Base-by-base conservation (phyloP, 2,329 filamentous ascomycete genomes). In the Fusarium beomiforme region DNA sequence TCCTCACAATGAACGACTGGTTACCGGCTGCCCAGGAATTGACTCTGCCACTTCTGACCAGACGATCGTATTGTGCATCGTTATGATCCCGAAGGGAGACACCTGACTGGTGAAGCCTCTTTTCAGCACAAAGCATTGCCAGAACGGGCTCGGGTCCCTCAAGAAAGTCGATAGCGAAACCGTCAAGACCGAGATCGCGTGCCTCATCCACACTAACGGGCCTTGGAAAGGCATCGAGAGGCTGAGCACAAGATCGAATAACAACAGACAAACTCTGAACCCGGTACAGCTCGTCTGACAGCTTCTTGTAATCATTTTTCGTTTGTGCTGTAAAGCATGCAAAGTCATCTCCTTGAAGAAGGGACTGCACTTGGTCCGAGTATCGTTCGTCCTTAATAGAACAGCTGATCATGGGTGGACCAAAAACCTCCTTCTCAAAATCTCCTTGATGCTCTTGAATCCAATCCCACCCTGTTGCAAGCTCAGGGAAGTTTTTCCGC, bases 71-170 rank as follows among this genome's bases (percentile, higher is more conserved):
- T 73, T 94, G 90, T 41, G 87, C 84, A 34, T 93, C 88, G 5
- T 80, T 88, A 36, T 95, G 89, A 13, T 93, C 89, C 8, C 79
- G 79, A 17, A 90, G 82, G 19, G 88, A 85, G 46, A 95, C 87
- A 1, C 89, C 93, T 9, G 91, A 91, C 29, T 84, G 83, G 74
- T 97, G 90, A 10, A 98, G 80, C 57, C 84, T 87, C 63, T 87
- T 89, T 72, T 93, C 91, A 16, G 90, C 87, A 79, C 94, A 98
- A 24, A 99, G 87, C 92, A 97, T 96, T 10, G 93, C 92, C 36
- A 98, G 83, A 3, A 99, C 93, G 3, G 93, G 88, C 3, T 91
- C 90, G 0, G 97, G 97, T 0, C 95, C 96, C 36, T 91, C 87
- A 9, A 99, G 78, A 64, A 88, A 93, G 76, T 98, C 92, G 29